Base-by-base conservation (phyloP, 805 yeast species). In the Ogataea nitratoaversa region DNA sequence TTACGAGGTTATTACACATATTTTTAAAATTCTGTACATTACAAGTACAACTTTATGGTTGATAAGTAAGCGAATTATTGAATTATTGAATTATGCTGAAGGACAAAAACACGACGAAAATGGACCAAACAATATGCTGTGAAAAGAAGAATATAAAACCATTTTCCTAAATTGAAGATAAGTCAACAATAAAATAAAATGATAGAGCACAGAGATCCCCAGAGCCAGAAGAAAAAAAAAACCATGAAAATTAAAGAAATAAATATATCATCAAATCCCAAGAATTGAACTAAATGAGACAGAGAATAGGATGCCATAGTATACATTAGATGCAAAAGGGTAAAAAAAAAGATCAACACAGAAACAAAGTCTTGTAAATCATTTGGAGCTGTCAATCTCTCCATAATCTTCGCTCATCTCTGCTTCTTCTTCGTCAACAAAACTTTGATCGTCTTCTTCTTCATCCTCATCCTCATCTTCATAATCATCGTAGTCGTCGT, bases 401-500 rank as follows among this genome's bases (percentile, higher is more conserved):
- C 65, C 76, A 37, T 67, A 72, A 25, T 70, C 76, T 32, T 70
- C 76, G 28, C 62, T 56, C 64, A 59, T 59, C 41, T 66, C 76
- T 34, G 66, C 79, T 32, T 67, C 70, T 22, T 65, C 72, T 25
- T 65, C 73, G 14, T 62, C 70, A 42, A 61, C 49, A 36, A 65
- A 63, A 47, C 66, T 63, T 42, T 70, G 72, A 48, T 69, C 71
- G 56, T 68, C 70, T 22, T 67, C 65, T 32, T 68, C 68, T 32
- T 61, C 71, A 31, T 74, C 78, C 34, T 74, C 79, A 41, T 70
- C 77, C 17, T 68, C 78, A 30, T 69, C 79, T 6, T 49, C 55
- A 13, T 80, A 82, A 34, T 76, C 78, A 30, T 76, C 84, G 18
- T 76, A 80, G 42, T 79, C 82, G 50, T 77, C 84, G 36, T 79